Base-by-base conservation (phyloP, 1,284 basidiomycete species). In the Malassezia caprae region DNA sequence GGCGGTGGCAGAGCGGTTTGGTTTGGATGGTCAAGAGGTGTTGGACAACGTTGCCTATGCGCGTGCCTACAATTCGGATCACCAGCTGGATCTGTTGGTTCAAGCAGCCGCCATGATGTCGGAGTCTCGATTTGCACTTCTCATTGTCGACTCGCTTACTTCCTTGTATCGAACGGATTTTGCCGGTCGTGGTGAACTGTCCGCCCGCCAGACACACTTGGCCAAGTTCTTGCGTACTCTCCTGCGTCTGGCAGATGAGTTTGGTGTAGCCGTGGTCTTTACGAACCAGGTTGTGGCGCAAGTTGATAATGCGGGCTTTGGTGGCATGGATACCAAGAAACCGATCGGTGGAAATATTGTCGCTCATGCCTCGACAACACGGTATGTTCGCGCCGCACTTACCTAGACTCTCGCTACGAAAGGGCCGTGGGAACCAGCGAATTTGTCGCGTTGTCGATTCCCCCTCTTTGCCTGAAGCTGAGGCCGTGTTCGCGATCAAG, bases 251-350 rank as follows among this genome's bases (percentile, higher is more conserved):
- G 94, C 93, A 4, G 93, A 98, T 72, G 94, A 98, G 81, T 98
- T 90, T 69, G 94, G 93, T 28, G 88, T 98, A 26, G 93, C 93
- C 0, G 93, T 98, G 15, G 90, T 98, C 4, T 85, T 96, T 49
- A 90, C 90, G 5, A 99, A 99, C 75, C 94, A 99, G 76, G 94
- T 99, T 58, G 96, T 99, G 80, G 96, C 94, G 15, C 91, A 86
- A 63, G 93, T 94, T 1, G 94, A 98, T 54, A 86, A 86, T 23
- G 86, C 86, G 8, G 87, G 87, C 45, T 93, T 90, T 68, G 84
- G 84, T 15, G 68, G 65, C 30, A 68, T 65, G 11, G 69, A 65
- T 88, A 75, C 77, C 5, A 96, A 96, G 81, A 98, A 96, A 76
- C 93, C 93, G 4, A 94, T 98, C 35, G 74, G 74, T 17, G 74